A percentile compares a stretch with the other conserved stretches of the same genome.
These are phyloP conservation scores for Eimeria brunetti DNA, from an alignment of 169 alveolate genomes.

Conservation along the genomic window DNA sequence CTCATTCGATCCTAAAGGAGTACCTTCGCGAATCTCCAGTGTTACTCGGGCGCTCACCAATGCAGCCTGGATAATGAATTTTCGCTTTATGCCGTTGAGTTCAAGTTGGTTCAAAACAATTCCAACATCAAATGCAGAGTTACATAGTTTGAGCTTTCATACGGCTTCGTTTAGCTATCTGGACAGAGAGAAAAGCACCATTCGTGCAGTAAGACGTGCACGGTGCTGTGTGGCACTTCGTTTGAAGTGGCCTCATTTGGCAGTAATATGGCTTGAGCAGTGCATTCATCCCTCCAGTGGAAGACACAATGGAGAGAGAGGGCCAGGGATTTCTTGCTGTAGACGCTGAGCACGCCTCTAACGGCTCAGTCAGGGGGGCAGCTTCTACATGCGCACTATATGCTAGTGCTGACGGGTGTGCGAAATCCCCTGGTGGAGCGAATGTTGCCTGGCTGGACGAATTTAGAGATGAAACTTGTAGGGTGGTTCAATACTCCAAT, in stretches of 20 bases:
- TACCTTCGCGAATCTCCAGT: neutral
- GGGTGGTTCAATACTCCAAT: conserved; percentile 24
- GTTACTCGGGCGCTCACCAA: conserved; percentile 7
- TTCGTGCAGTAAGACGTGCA: neutral
- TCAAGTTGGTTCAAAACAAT: neutral
- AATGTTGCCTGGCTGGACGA: conserved; percentile 49
- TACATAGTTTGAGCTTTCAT: neutral
- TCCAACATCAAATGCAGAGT: neutral
- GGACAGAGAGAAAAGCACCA: neutral
- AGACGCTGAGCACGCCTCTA: conserved; percentile 16
- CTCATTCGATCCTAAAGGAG: neutral
- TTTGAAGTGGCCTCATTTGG: neutral
- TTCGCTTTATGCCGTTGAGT: conserved; percentile 5
- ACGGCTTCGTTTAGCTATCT: neutral
- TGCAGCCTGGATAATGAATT: neutral
- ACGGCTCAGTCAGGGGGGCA: neutral
- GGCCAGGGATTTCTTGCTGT: conserved; percentile 33
- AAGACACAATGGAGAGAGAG: neutral
- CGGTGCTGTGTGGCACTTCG: neutral
- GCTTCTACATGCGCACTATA: conserved; percentile 1
- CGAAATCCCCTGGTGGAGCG: neutral
- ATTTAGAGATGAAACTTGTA: conserved; percentile 34
- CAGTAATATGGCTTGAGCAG: conserved; percentile 22
- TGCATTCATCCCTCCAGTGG: neutral
- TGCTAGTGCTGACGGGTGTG: conserved; percentile 11